Conservation (phyloP, 1,284 basidiomycete genomes). For the Sanghuangporus sanghuang region DNA sequence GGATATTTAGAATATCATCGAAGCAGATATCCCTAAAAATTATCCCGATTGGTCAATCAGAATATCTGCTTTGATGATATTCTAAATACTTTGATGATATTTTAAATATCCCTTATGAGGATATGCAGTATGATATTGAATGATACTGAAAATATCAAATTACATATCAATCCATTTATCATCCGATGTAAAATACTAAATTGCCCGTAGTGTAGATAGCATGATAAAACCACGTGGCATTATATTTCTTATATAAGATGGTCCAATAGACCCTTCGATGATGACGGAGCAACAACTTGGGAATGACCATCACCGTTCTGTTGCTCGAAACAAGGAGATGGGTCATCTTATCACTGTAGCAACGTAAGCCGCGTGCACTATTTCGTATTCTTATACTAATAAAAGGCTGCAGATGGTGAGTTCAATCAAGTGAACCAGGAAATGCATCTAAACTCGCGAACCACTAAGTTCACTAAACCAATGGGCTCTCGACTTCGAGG, state of each 20-base stretch:
- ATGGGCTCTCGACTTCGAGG: constrained; percentile 94
- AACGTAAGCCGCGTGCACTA: constrained; percentile 42
- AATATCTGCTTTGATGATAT: no score
- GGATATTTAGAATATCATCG: no score
- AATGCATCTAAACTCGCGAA: background rate
- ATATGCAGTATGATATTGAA: no score
- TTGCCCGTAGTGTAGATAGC: no score
- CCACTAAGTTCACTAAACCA: constrained; percentile 81
- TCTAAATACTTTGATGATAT: no score
- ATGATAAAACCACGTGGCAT: no score
- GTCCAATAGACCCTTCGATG: background rate
- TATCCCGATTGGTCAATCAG: no score
- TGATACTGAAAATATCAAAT: no score
- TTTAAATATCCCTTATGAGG: no score
- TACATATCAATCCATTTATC: no score
- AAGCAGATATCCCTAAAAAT: no score
- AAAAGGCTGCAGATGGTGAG: constrained; percentile 37
- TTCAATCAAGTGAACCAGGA: background rate
- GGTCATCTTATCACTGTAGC: constrained; percentile 80
- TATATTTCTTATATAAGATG: background rate
- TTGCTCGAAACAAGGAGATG: constrained; percentile 31
- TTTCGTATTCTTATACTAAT: constrained; percentile 18
- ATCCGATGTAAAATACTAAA: no score
- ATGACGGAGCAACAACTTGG: background rate
- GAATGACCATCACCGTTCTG: background rate